Percentiles rank a stretch among this genome's conserved stretches.
Conservation (phyloP, 2,329 filamentous ascomycete genomes). For the Xenosphaeropsis pyriputrescens region DNA sequence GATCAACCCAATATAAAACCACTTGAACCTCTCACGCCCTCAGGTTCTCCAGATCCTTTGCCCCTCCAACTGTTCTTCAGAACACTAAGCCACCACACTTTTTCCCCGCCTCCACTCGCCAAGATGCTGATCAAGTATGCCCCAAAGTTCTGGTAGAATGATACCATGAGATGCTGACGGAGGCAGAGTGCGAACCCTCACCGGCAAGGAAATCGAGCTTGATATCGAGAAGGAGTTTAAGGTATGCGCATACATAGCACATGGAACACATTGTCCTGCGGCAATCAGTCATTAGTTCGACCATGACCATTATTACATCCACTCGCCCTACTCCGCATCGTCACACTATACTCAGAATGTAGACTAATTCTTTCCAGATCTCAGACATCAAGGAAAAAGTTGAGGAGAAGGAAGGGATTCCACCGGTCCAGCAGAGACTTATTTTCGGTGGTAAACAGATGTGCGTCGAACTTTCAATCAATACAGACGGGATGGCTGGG, state of each 20-base stretch:
- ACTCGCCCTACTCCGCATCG: no score
- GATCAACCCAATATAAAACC: no score
- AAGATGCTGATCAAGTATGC: slow-evolving; percentile 36
- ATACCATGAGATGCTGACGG: slow-evolving; percentile 1
- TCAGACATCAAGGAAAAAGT: slow-evolving; percentile 97
- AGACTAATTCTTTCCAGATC: slow-evolving; percentile 37
- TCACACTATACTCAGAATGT: no score
- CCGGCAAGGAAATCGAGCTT: slow-evolving; percentile 97
- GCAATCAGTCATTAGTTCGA: no score
- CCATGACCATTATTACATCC: no score
- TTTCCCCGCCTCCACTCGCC: no score
- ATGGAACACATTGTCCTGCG: not conserved
- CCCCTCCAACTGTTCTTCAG: no score
- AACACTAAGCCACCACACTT: no score
- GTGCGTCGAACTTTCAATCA: slow-evolving; percentile 33
- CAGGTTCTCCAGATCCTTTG: no score
- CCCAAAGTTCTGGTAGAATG: not conserved
- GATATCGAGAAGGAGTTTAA: slow-evolving; percentile 93
- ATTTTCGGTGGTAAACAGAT: slow-evolving; percentile 98
- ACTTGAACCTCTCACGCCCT: no score
- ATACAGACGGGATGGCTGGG: not conserved
- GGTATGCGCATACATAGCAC: slow-evolving; percentile 29
- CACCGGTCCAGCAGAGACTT: slow-evolving; percentile 87
- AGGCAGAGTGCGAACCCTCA: slow-evolving; percentile 82
- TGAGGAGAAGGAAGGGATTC: slow-evolving; percentile 97